phyloP scores from a whole-genome alignment of 192 early-diverging fungal genomes.

The Dissophora ornata region DNA sequence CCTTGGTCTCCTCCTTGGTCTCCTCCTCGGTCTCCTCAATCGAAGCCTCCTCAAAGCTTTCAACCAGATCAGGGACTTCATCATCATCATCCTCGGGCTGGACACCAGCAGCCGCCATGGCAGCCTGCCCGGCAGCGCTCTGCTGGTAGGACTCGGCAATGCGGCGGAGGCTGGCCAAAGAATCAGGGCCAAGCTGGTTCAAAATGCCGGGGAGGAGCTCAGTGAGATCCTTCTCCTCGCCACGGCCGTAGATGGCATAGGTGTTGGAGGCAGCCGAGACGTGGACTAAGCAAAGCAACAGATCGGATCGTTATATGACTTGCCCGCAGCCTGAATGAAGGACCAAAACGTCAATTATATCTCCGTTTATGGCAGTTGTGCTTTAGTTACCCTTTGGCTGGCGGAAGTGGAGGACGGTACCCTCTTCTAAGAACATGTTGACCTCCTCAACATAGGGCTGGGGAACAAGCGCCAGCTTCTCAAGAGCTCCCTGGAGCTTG shows the following conservation, averaged over 20 bases:
- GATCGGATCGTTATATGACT: too few relatives aligned
- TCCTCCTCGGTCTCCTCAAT: constrained; percentile 62
- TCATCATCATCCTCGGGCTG: constrained; percentile 74
- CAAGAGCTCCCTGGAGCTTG: constrained; percentile 89
- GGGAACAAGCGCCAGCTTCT: constrained; percentile 89
- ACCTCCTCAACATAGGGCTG: constrained; percentile 92
- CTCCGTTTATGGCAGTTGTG: background rate
- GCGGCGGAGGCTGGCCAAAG: constrained; percentile 83
- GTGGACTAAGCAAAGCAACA: constrained; percentile 64
- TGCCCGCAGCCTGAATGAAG: background rate
- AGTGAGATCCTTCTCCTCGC: constrained; percentile 81
- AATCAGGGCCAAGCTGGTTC: constrained; percentile 86
- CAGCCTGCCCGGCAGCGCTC: constrained; percentile 48
- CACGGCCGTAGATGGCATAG: constrained; percentile 89
- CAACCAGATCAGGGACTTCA: constrained; percentile 94
- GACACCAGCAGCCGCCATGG: constrained; percentile 61
- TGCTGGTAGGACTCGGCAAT: constrained; percentile 86
- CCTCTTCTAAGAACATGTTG: constrained; percentile 97
- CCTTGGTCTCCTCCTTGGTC: background rate
- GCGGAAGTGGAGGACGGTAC: constrained; percentile 90
- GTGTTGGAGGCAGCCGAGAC: constrained; percentile 90
- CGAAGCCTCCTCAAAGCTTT: constrained; percentile 69
- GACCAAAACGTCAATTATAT: background rate
- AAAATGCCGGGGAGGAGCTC: constrained; percentile 82
- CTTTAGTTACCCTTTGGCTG: constrained; percentile 78